Evolutionary conservation across 371 early-diverging fungal species (phyloP), one percentile per base, ranked within the genome.

Genomic region (Rhizopus sp.): DNA sequence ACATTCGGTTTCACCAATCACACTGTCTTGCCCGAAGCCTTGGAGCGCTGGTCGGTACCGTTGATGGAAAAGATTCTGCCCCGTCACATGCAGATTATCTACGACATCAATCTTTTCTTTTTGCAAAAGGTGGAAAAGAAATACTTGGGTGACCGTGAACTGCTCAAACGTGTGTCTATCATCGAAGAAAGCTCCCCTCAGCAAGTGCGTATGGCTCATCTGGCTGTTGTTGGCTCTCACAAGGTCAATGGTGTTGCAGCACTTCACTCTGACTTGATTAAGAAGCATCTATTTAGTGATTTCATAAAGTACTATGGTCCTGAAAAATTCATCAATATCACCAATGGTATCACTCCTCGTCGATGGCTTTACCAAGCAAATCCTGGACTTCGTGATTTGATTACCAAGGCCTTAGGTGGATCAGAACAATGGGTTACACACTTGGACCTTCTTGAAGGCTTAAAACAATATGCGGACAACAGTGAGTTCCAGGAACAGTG

Each of bases 301-400:
- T 95, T 95, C 76, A 88, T 92, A 37, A 74, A 76, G 35, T 87
- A 82, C 69, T 94, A 81, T 72, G 96, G 94, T 35, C 78, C 70
- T 16, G 85, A 83, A 16, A 91, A 91, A 73, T 96, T 96, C 60
- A 83, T 86, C 65, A 96, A 95, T 73, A 92, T 92, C 71, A 96
- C 96, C 58, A 96, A 96, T 73, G 96, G 96, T 50, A 90, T 96
- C 41, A 92, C 96, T 7, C 95, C 96, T 16, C 85, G 85, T 50
- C 90, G 95, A 59, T 96, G 96, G 96, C 76, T 96, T 41, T 90
- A 94, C 75, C 95, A 96, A 70, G 90, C 93, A 50, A 96, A 96
- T 72, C 95, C 95, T 39, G 78, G 72, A 48, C 77, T 96, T 57
- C 84, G 88, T 61, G 68, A 70, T 5, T 78, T 96, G 53, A 93